These are phyloP conservation scores for Pythium angustatum DNA, from an alignment of 352 stramenopile genomes.

Conservation along the genomic window DNA sequence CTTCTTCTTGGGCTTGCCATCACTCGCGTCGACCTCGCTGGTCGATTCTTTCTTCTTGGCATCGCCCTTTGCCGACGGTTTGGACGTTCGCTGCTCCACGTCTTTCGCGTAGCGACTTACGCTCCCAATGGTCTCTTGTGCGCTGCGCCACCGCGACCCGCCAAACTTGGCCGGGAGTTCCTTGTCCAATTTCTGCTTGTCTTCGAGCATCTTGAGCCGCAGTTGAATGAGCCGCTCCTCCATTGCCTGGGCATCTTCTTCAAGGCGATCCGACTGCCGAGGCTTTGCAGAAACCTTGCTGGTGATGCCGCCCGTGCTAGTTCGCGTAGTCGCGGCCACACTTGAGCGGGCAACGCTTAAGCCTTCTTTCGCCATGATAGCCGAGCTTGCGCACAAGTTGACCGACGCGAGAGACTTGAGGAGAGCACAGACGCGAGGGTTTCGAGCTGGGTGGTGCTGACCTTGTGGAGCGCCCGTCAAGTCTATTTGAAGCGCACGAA, in stretches of 20 bases:
- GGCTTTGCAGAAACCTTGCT: slow-evolving; percentile 16
- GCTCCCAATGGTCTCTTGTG: slow-evolving; percentile 69
- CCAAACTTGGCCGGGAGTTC: slow-evolving; percentile 59
- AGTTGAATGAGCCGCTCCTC: slow-evolving; percentile 62
- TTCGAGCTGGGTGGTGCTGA: too few species aligned
- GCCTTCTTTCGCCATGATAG: slow-evolving; percentile 28
- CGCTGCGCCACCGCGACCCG: slow-evolving; percentile 74
- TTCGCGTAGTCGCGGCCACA: background rate
- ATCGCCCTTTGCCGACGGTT: background rate
- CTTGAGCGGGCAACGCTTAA: slow-evolving; percentile 1
- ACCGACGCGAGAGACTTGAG: background rate
- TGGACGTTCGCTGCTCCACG: slow-evolving; percentile 42
- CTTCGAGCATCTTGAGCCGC: slow-evolving; percentile 56
- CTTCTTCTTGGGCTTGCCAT: slow-evolving; percentile 5
- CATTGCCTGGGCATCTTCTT: slow-evolving; percentile 75
- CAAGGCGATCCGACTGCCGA: slow-evolving; percentile 58
- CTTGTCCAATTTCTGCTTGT: slow-evolving; percentile 62
- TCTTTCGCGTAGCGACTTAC: slow-evolving; percentile 72
- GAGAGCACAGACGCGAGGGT: too few species aligned
- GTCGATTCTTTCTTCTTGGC: slow-evolving; percentile 7
- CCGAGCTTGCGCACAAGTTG: too few species aligned
- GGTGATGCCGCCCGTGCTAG: background rate
- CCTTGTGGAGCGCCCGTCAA: too few species aligned
- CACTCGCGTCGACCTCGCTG: background rate
- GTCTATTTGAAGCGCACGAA: background rate